phyloP scores from a whole-genome alignment of 805 yeast genomes.

The Candida golubevii region DNA sequence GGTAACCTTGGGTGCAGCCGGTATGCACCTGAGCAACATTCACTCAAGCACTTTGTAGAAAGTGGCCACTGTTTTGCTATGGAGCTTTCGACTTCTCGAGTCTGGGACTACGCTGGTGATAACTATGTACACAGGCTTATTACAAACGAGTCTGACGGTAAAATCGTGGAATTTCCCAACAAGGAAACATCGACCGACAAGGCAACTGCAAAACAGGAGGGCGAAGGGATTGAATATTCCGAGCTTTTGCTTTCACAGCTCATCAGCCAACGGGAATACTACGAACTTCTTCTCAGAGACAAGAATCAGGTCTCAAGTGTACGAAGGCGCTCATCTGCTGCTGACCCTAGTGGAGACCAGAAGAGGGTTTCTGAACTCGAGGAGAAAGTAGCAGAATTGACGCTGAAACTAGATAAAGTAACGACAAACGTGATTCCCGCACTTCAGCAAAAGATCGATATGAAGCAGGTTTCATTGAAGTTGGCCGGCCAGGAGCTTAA shows the following conservation, averaged over 20 bases:
- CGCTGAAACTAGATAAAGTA: conserved; percentile 17
- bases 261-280: conserved; percentile 81
- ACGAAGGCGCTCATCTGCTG: conserved; percentile 13
- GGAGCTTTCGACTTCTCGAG: conserved; percentile 80
- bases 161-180: conserved; percentile 69
- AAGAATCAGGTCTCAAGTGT: conserved; percentile 11
- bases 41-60: conserved; percentile 70
- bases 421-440: conserved; percentile 30
- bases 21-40: conserved; percentile 75
- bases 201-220: conserved; percentile 2
- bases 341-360: conserved; percentile 2
- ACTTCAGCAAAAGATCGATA: conserved; percentile 27
- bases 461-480: conserved; percentile 28
- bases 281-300: conserved; percentile 46
- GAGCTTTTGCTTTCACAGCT: conserved; percentile 73
- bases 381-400: conserved; percentile 23
- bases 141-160: conserved; percentile 85
- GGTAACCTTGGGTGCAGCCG: conserved; percentile 93
- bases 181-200: conserved; percentile 17
- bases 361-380: conserved; percentile 22
- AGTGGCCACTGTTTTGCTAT: conserved; percentile 88
- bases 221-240: conserved; percentile 58
- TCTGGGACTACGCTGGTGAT: conserved; percentile 94
- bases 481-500: conserved; percentile 29
- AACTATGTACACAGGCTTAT: conserved; percentile 82